A percentile compares a stretch with the other conserved stretches of the same genome.
Evolutionary conservation across 73 alveolate species (phyloP).

Genomic region (Effrenium voratum): DNA sequence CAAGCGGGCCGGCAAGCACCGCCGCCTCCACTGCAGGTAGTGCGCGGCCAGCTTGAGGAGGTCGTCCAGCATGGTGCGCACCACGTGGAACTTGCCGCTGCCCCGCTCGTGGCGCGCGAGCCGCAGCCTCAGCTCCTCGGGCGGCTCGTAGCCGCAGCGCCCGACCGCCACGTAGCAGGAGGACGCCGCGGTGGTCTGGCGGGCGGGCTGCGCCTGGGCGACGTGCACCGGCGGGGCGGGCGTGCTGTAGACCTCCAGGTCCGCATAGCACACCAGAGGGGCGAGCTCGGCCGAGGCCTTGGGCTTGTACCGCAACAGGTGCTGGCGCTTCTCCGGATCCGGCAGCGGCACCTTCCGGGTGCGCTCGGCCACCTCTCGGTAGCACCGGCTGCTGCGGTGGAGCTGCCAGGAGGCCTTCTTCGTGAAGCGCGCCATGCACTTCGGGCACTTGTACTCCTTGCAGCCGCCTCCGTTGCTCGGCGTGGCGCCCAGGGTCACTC

Average conservation of each 20-base stretch:
- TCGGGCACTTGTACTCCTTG: too few relatives aligned
- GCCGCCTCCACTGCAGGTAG: constrained; percentile 13
- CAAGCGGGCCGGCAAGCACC: neutral
- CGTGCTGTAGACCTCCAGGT: neutral
- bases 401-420: too few relatives aligned
- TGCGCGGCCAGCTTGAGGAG: neutral
- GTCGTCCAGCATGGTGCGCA: constrained; percentile 1
- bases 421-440: too few relatives aligned
- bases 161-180: neutral
- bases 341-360: too few relatives aligned
- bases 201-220: neutral
- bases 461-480: too few relatives aligned
- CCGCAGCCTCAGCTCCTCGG: neutral
- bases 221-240: neutral
- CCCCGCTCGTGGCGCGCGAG: neutral
- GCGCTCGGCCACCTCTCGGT: too few relatives aligned
- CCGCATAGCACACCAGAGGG: neutral
- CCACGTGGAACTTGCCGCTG: neutral
- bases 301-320: too few relatives aligned
- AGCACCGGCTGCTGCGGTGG: too few relatives aligned
- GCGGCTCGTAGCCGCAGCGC: constrained; percentile 1
- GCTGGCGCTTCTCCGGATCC: too few relatives aligned
- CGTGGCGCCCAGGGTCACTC: too few relatives aligned
- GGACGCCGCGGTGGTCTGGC: neutral
- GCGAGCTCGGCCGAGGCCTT: constrained; percentile 2